phyloP scores from a whole-genome alignment of 208 protist species.

The Phytomonas francai region DNA sequence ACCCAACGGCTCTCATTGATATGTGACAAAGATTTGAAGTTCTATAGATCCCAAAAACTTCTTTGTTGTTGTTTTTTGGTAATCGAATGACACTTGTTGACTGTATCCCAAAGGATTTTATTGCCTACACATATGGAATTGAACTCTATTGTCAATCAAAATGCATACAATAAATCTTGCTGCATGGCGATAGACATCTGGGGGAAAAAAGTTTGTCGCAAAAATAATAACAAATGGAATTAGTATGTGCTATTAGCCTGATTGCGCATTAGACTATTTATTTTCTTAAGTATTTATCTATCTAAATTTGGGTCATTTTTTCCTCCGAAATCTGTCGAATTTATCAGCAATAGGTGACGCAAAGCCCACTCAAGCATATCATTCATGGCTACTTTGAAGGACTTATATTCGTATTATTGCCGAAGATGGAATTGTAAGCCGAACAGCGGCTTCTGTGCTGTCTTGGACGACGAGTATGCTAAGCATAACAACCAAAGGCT shows the following conservation, averaged over 20 bases:
- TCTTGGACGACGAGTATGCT: constrained; percentile 38
- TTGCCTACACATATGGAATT: not conserved
- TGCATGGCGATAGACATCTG: not conserved
- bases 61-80: not conserved
- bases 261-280: not conserved
- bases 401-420: constrained; percentile 83
- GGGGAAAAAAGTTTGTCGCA: not conserved
- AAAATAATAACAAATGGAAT: constrained; percentile 1
- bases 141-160: not conserved
- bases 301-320: constrained; percentile 13
- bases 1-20: not conserved
- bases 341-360: constrained; percentile 7
- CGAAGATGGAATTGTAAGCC: constrained; percentile 55
- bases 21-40: not conserved
- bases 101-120: not conserved
- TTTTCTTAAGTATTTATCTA: not conserved
- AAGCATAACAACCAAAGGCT: constrained; percentile 17
- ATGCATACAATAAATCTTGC: not conserved
- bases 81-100: not conserved
- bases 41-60: not conserved
- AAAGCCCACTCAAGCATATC: constrained; percentile 8
- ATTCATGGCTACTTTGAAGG: constrained; percentile 52
- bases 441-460: constrained; percentile 55
- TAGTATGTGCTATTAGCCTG: constrained; percentile 3
- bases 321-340: not conserved